phyloP scores from a whole-genome alignment of 2,329 filamentous ascomycete genomes.

The Trichoderma atrobrunneum region DNA sequence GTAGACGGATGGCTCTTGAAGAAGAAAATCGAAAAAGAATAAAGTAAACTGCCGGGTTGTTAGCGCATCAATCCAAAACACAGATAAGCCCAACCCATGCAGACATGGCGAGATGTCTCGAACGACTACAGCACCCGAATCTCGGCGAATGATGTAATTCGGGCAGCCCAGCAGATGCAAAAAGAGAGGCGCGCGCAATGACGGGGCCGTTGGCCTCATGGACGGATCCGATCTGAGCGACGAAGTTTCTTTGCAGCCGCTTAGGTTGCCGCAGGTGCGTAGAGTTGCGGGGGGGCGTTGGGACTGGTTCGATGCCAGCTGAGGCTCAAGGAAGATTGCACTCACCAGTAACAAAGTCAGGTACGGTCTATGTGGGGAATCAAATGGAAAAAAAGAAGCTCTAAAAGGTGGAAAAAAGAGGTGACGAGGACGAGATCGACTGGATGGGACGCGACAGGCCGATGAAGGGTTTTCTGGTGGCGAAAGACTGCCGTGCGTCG shows the following conservation, averaged over 20 bases:
- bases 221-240: not conserved
- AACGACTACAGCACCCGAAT: not conserved
- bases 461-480: constrained; percentile 11
- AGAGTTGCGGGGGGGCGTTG: not conserved
- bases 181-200: not conserved
- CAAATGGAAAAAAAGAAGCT: constrained; percentile 13
- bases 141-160: constrained; percentile 11
- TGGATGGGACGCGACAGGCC: constrained; percentile 13
- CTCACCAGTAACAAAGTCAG: constrained; percentile 20
- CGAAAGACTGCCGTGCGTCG: constrained; percentile 15
- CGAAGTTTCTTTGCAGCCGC: not conserved
- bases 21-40: constrained; percentile 1
- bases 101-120: not conserved
- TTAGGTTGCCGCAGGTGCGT: not conserved
- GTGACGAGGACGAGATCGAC: constrained; percentile 4
- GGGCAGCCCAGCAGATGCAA: not conserved
- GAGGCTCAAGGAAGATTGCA: constrained; percentile 5
- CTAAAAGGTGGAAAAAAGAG: constrained; percentile 4
- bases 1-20: not conserved
- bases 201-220: not conserved
- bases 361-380: constrained; percentile 20
- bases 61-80: not conserved
- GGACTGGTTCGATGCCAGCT: not conserved
- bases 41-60: constrained; percentile 1
- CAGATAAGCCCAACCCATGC: not conserved